phyloP scores from a whole-genome alignment of 2,329 filamentous ascomycete genomes.

The Neospermospora avenae region DNA sequence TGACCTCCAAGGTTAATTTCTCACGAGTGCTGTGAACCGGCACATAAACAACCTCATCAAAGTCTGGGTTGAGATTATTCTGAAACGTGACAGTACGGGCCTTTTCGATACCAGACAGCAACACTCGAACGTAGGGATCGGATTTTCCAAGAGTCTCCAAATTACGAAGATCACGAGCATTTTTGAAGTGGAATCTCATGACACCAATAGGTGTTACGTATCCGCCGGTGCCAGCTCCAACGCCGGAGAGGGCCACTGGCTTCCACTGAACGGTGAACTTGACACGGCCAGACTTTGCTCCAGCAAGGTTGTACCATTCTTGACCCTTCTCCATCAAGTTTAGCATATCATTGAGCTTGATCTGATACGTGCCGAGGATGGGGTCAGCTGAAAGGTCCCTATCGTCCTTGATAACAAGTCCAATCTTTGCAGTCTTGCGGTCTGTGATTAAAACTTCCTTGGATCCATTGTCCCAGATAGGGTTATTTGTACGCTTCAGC shows the following conservation, averaged over 20 bases:
- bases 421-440: constrained; percentile 83
- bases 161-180: constrained; percentile 80
- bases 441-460: constrained; percentile 97
- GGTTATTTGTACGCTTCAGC: constrained; percentile 95
- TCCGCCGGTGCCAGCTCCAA: constrained; percentile 73
- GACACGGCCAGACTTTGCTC: constrained; percentile 75
- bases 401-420: constrained; percentile 92
- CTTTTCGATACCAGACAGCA: constrained; percentile 88
- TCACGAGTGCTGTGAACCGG: constrained; percentile 84
- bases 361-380: constrained; percentile 86
- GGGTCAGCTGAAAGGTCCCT: constrained; percentile 81
- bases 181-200: constrained; percentile 88
- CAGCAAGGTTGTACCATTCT: constrained; percentile 90
- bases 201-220: constrained; percentile 94
- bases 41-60: constrained; percentile 93
- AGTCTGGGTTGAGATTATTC: constrained; percentile 93
- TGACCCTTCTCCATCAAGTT: constrained; percentile 88
- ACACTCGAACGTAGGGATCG: constrained; percentile 85
- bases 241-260: constrained; percentile 81
- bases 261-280: constrained; percentile 96
- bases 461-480: constrained; percentile 88
- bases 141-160: constrained; percentile 95
- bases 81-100: constrained; percentile 91
- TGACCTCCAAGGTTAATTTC: constrained; percentile 84
- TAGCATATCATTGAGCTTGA: constrained; percentile 91